Evolutionary conservation across 257 asterid species (phyloP).

Genomic region (Petunia secreta): DNA sequence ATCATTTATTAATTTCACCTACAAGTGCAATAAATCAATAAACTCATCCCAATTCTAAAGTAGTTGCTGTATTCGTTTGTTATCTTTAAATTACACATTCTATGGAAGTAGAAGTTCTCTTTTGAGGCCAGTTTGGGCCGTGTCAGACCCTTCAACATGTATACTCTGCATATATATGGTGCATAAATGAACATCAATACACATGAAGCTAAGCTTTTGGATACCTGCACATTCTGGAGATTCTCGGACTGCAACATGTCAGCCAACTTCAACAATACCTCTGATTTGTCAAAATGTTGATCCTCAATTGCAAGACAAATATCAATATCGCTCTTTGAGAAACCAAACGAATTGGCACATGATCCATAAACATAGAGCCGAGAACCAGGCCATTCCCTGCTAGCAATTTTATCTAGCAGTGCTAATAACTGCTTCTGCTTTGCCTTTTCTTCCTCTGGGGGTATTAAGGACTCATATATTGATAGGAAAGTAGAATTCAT

Average conservation of each 20-base stretch:
- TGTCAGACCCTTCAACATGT: neutral
- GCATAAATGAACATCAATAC: neutral
- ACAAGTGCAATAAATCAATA: neutral
- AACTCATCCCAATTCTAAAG: neutral
- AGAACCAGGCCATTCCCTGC: slow-evolving; percentile 87
- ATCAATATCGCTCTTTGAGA: slow-evolving; percentile 89
- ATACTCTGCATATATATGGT: neutral
- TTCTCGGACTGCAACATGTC: slow-evolving; percentile 69
- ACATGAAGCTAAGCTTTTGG: neutral
- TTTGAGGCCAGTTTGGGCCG: neutral
- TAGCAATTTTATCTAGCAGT: slow-evolving; percentile 63
- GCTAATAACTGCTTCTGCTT: slow-evolving; percentile 78
- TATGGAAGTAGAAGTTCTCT: neutral
- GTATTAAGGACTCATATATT: slow-evolving; percentile 76
- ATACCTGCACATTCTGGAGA: slow-evolving; percentile 91
- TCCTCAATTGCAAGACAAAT: slow-evolving; percentile 80
- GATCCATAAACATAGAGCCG: slow-evolving; percentile 83
- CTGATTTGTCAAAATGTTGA: slow-evolving; percentile 61
- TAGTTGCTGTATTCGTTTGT: neutral
- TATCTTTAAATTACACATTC: neutral
- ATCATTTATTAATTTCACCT: neutral
- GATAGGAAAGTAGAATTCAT: slow-evolving; percentile 56
- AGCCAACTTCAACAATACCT: slow-evolving; percentile 80
- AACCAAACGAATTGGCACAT: slow-evolving; percentile 96
- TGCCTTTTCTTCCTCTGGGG: slow-evolving; percentile 83